phyloP scores from a whole-genome alignment of 202 grass and related monocot species.

The Schoenoplectus triqueter region DNA sequence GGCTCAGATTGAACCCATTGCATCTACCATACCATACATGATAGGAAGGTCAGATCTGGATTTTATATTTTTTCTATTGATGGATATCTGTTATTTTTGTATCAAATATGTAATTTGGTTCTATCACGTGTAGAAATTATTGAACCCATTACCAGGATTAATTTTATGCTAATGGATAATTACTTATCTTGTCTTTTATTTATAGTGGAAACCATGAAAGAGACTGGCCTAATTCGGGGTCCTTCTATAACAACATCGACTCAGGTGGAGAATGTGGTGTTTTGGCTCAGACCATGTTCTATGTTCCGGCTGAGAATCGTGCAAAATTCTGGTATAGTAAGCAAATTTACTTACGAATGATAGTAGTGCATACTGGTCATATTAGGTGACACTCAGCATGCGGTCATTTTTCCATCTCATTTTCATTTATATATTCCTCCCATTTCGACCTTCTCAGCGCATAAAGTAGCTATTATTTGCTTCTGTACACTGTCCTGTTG shows the following conservation, averaged over 20 bases:
- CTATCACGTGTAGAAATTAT: neutral
- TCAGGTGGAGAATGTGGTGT: slow-evolving; percentile 87
- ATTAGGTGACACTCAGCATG: neutral
- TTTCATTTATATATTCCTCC: neutral
- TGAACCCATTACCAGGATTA: neutral
- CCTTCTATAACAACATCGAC: slow-evolving; percentile 67
- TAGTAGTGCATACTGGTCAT: slow-evolving; percentile 1
- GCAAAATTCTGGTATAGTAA: slow-evolving; percentile 79
- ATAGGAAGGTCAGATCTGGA: slow-evolving; percentile 62
- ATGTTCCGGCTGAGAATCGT: slow-evolving; percentile 74
- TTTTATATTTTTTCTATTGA: slow-evolving; percentile 18
- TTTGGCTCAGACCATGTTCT: slow-evolving; percentile 78
- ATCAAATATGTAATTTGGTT: no score
- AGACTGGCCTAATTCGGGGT: slow-evolving; percentile 79
- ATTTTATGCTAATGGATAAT: neutral
- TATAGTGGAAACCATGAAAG: slow-evolving; percentile 87
- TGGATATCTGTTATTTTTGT: no score
- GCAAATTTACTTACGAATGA: neutral
- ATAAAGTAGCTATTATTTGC: neutral
- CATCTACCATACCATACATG: slow-evolving; percentile 76
- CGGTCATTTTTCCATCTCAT: neutral
- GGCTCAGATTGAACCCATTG: slow-evolving; percentile 70
- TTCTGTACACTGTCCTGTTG: neutral
- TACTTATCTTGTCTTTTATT: neutral
- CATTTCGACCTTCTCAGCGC: neutral